phyloP scores from a whole-genome alignment of 164 flowering plant species.

The Stephania japonica region DNA sequence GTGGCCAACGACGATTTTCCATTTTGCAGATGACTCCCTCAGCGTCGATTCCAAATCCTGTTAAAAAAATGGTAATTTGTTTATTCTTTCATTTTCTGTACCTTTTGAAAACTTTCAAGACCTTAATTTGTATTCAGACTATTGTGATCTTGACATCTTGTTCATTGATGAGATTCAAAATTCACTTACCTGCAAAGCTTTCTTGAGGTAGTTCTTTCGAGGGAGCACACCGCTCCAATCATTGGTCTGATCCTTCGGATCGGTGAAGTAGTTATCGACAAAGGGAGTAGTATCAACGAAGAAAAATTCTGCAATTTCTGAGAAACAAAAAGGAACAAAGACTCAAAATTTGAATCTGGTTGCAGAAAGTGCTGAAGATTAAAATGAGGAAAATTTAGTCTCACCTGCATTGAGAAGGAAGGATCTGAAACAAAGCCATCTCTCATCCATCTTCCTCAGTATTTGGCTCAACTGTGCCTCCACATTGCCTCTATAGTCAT shows the following conservation, averaged over 20 bases:
- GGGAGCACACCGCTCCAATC: constrained; percentile 45
- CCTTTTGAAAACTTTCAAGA: no score
- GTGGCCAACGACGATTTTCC: constrained; percentile 77
- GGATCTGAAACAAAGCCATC: constrained; percentile 84
- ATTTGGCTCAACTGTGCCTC: constrained; percentile 72
- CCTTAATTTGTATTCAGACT: no score
- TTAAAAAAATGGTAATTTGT: not conserved
- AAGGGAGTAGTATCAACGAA: constrained; percentile 54
- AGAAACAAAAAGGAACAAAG: not conserved
- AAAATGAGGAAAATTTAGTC: not conserved
- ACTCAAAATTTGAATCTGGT: not conserved
- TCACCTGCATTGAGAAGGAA: constrained; percentile 61
- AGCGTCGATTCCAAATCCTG: constrained; percentile 52
- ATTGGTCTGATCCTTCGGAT: constrained; percentile 26
- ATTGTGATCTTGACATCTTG: no score
- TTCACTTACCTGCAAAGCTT: constrained; percentile 25
- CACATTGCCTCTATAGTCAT: constrained; percentile 87
- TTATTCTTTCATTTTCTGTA: no score
- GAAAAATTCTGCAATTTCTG: constrained; percentile 44
- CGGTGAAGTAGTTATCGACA: constrained; percentile 34
- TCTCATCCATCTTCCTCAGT: constrained; percentile 48
- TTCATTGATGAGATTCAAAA: not conserved
- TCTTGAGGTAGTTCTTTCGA: constrained; percentile 26
- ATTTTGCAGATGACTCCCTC: constrained; percentile 43
- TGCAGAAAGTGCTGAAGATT: not conserved